Conservation (phyloP, 1,139 yeast genomes). For the Saccharomyces hybrid region DNA sequence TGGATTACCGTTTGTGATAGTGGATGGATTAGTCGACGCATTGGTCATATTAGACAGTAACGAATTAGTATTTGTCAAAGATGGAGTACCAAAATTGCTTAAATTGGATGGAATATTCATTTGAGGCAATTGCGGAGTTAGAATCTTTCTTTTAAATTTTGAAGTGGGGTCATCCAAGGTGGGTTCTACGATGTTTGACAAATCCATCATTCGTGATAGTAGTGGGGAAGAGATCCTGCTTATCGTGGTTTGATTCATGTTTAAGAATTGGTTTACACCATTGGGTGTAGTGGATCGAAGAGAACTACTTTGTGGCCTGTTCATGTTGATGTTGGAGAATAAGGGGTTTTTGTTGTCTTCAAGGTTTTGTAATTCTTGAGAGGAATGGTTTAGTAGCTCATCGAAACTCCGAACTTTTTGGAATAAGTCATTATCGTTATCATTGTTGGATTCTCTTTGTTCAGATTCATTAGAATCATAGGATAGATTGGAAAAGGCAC, state of each 20-base stretch:
- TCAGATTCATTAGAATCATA: not conserved
- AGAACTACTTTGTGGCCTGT: not conserved
- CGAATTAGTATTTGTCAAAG: not conserved
- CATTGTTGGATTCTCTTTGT: not conserved
- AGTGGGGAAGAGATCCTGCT: constrained; percentile 23
- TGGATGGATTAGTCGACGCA: not conserved
- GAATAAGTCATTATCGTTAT: constrained; percentile 6
- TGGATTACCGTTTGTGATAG: not conserved
- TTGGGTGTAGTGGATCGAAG: not conserved
- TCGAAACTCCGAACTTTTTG: constrained; percentile 15
- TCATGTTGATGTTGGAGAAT: not conserved
- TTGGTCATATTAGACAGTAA: not conserved
- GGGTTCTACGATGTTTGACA: constrained; percentile 23
- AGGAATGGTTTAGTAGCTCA: constrained; percentile 17
- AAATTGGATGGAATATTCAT: constrained; percentile 2
- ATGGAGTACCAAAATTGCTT: constrained; percentile 2
- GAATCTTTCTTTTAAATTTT: constrained; percentile 15
- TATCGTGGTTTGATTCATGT: constrained; percentile 17
- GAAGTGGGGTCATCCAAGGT: constrained; percentile 22
- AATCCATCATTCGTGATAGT: constrained; percentile 23
- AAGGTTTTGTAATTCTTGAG: constrained; percentile 5
- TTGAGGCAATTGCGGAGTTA: constrained; percentile 7
- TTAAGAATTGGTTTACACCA: constrained; percentile 13
- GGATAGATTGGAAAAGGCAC: not conserved
- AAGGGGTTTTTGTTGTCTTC: not conserved